Percentiles rank a stretch among this genome's conserved stretches.
phyloP scores from a whole-genome alignment of 2,329 filamentous ascomycete species.

The Rachicladosporium sp. region DNA sequence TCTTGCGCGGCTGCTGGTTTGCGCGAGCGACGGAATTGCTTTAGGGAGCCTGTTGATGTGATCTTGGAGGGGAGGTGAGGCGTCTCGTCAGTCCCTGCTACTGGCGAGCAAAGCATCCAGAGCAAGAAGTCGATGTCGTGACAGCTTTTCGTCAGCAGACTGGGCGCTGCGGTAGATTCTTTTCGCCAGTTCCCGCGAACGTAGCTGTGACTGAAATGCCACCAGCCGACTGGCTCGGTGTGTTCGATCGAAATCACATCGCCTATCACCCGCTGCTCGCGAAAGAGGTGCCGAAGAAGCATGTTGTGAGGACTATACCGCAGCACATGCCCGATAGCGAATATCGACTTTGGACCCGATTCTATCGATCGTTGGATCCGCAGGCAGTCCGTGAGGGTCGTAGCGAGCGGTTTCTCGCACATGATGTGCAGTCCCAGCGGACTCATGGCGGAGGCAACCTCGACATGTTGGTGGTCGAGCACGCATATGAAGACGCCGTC shows the following conservation, averaged over 20 bases:
- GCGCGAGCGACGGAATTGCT: slow-evolving; percentile 61
- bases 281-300: slow-evolving; percentile 63
- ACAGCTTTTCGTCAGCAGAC: slow-evolving; percentile 85
- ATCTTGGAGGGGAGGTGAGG: slow-evolving; percentile 60
- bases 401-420: slow-evolving; percentile 89
- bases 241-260: slow-evolving; percentile 79
- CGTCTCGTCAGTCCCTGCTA: slow-evolving; percentile 16
- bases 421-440: slow-evolving; percentile 65
- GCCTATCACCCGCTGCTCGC: slow-evolving; percentile 65
- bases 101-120: slow-evolving; percentile 75
- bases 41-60: slow-evolving; percentile 63
- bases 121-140: slow-evolving; percentile 90
- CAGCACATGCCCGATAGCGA: slow-evolving; percentile 88
- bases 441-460: slow-evolving; percentile 64
- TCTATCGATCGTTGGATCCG: slow-evolving; percentile 39
- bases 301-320: slow-evolving; percentile 90
- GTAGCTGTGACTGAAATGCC: slow-evolving; percentile 87
- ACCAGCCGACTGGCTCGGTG: slow-evolving; percentile 90
- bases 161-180: slow-evolving; percentile 62
- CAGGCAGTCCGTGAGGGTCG: slow-evolving; percentile 65
- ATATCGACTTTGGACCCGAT: slow-evolving; percentile 39
- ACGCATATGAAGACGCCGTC: slow-evolving; percentile 60
- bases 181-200: slow-evolving; percentile 92
- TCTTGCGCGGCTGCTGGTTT: slow-evolving; percentile 64
- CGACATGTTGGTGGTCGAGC: slow-evolving; percentile 76